Conservation (phyloP, 2,329 filamentous ascomycete species). For the Didymellaceae sp. region DNA sequence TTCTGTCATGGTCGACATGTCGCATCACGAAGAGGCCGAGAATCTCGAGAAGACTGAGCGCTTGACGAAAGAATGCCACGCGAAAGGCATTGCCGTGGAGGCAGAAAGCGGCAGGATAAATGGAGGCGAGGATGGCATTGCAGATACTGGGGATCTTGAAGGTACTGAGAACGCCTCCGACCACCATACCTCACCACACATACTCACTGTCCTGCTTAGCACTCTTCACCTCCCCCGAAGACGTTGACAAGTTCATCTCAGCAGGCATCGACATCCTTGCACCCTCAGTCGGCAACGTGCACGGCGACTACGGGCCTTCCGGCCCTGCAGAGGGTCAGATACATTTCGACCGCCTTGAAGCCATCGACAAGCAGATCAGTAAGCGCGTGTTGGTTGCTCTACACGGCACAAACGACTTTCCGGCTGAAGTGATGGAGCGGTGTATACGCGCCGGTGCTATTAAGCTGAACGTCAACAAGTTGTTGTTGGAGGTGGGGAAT, state of each 20-base stretch:
- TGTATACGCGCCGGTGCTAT: conserved; percentile 62
- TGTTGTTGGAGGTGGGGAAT: conserved; percentile 57
- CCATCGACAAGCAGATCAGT: conserved; percentile 40
- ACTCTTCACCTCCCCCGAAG: conserved; percentile 69
- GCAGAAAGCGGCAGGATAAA: conserved; percentile 74
- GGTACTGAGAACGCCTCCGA: conserved; percentile 43
- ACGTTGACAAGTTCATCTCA: conserved; percentile 71
- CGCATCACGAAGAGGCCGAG: conserved; percentile 73
- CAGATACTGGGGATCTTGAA: conserved; percentile 68
- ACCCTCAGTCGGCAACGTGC: conserved; percentile 76
- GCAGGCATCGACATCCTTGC: conserved; percentile 76
- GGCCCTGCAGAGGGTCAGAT: conserved; percentile 52
- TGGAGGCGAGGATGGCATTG: conserved; percentile 75
- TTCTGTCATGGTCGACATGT: conserved; percentile 80
- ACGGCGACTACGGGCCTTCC: conserved; percentile 72
- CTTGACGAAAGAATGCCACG: conserved; percentile 67
- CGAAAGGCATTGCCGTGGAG: conserved; percentile 69
- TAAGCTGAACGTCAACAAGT: conserved; percentile 66
- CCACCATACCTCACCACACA: background rate
- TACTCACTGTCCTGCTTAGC: conserved; percentile 17
- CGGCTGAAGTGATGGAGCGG: conserved; percentile 56
- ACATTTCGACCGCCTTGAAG: conserved; percentile 40
- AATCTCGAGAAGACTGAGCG: conserved; percentile 69
- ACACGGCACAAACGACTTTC: conserved; percentile 65
- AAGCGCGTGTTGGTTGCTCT: conserved; percentile 59